phyloP scores from a whole-genome alignment of 345 rosid genomes.

The Leavenworthia alabamica region DNA sequence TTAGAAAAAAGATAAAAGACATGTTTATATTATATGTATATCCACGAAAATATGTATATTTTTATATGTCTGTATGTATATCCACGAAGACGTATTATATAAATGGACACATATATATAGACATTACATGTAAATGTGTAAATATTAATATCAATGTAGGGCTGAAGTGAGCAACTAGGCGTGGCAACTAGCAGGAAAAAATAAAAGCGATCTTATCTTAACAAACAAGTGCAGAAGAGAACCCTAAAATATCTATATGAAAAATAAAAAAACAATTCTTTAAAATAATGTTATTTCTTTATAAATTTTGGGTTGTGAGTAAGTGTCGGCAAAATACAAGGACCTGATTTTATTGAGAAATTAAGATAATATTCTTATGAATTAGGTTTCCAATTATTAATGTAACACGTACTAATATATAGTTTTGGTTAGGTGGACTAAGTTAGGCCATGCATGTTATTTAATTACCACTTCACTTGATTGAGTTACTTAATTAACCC shows the following conservation, averaged over 20 bases:
- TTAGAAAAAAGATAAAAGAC: too few species aligned
- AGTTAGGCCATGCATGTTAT: constrained; percentile 30
- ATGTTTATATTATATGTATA: too few species aligned
- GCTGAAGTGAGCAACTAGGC: constrained; percentile 21
- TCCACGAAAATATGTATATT: too few species aligned
- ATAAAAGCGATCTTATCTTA: constrained; percentile 30
- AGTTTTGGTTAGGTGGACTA: constrained; percentile 25
- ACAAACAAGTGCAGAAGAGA: constrained; percentile 10
- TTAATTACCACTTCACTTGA: constrained; percentile 15
- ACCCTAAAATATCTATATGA: background rate
- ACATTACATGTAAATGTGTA: background rate
- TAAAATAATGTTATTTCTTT: too few species aligned
- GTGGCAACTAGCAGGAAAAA: constrained; percentile 16
- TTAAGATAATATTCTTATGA: background rate
- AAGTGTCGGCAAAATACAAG: background rate
- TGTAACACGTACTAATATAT: background rate
- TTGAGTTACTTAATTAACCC: constrained; percentile 13
- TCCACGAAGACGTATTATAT: background rate
- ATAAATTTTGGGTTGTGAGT: too few species aligned
- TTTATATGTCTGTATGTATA: background rate
- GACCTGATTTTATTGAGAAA: background rate
- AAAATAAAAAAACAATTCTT: too few species aligned
- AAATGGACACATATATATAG: background rate
- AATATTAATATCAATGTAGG: constrained; percentile 2
- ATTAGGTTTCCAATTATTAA: constrained; percentile 3